phyloP scores from a whole-genome alignment of 176 grass and related monocot genomes.

The Alopecurus myosuroides region DNA sequence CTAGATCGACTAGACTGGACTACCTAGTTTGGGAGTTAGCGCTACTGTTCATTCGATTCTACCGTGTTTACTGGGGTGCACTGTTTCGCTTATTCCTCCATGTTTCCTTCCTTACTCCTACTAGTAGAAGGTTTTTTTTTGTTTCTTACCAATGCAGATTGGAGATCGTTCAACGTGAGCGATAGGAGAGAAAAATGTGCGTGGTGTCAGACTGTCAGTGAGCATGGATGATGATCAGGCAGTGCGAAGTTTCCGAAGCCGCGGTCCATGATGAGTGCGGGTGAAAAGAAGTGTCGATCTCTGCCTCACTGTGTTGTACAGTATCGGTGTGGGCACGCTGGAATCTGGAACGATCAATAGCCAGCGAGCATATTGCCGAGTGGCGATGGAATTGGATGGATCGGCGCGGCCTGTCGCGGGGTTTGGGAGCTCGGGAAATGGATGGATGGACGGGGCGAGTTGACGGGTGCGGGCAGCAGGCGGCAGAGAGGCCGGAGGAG shows the following conservation, averaged over 20 bases:
- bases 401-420: background rate
- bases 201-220: background rate
- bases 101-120: background rate
- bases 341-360: background rate
- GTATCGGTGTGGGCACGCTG: slow-evolving; percentile 23
- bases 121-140: too few relatives aligned
- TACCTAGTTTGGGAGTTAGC: background rate
- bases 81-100: background rate
- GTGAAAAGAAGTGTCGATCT: background rate
- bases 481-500: background rate
- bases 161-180: background rate
- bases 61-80: background rate
- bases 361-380: background rate
- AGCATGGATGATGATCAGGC: background rate
- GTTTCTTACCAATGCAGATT: background rate
- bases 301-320: background rate
- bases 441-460: background rate
- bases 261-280: background rate
- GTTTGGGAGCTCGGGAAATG: slow-evolving; percentile 38
- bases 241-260: background rate
- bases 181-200: background rate
- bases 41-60: background rate
- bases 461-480: slow-evolving; percentile 34
- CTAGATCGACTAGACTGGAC: background rate
- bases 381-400: background rate